These are phyloP conservation scores for Populus euphratica DNA, from an alignment of 345 rosid species.

Conservation along the genomic window DNA sequence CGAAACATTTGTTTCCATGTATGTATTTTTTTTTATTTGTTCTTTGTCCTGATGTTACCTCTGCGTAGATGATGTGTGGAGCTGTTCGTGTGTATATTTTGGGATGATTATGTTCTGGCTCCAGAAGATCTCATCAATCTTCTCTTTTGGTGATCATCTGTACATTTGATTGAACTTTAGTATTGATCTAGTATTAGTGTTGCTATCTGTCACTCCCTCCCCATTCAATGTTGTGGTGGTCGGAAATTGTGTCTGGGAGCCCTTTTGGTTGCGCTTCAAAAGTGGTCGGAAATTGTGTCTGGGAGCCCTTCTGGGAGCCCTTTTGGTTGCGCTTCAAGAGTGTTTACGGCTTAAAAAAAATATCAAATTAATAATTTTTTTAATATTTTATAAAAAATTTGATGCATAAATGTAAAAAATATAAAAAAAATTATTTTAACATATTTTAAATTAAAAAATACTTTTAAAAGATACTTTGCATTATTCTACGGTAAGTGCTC, in stretches of 20 bases:
- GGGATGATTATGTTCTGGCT: neutral
- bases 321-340: too few species aligned
- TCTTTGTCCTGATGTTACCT: neutral
- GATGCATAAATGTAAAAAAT: too few species aligned
- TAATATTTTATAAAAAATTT: too few species aligned
- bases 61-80: constrained; percentile 16
- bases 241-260: too few species aligned
- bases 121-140: neutral
- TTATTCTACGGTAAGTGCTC: too few species aligned
- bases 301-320: too few species aligned
- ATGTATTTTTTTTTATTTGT: neutral
- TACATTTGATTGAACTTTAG: neutral
- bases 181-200: neutral
- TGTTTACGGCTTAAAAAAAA: too few species aligned
- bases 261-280: too few species aligned
- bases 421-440: too few species aligned
- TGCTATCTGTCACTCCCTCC: neutral
- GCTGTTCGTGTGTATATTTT: constrained; percentile 19
- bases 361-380: too few species aligned
- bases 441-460: too few species aligned
- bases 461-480: too few species aligned
- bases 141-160: constrained; percentile 8
- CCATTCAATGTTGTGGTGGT: neutral
- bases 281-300: neutral
- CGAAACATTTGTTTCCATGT: neutral